Percentiles rank a stretch among this genome's conserved stretches.
Evolutionary conservation across 2,329 filamentous ascomycete species (phyloP).

Genomic region (Magnaporthales sp.): DNA sequence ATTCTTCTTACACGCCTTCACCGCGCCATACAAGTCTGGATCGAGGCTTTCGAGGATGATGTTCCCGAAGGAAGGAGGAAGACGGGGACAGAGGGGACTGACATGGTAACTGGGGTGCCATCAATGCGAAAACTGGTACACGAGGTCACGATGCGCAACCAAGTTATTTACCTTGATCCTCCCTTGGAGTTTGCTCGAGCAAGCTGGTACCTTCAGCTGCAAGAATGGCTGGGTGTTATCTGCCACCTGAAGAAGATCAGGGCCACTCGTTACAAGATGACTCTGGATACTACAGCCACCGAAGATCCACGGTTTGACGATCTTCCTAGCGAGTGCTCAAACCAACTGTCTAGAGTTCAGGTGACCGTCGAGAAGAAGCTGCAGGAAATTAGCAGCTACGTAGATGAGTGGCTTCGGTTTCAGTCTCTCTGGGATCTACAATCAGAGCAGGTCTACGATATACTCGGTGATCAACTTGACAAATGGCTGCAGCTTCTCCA

Average conservation of each 20-base stretch:
- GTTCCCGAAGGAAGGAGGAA: constrained; percentile 44
- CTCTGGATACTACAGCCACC: constrained; percentile 57
- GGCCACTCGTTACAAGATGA: constrained; percentile 90
- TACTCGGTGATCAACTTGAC: constrained; percentile 81
- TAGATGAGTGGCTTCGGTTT: constrained; percentile 98
- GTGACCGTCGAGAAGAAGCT: constrained; percentile 76
- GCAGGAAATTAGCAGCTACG: constrained; percentile 69
- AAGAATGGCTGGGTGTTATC: constrained; percentile 86
- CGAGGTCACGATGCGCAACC: constrained; percentile 95
- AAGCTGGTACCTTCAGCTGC: constrained; percentile 87
- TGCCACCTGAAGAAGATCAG: constrained; percentile 93
- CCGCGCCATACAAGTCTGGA: constrained; percentile 79
- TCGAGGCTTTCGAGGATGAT: constrained; percentile 68
- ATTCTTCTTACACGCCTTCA: constrained; percentile 77
- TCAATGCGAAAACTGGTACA: constrained; percentile 68
- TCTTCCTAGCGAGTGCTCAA: constrained; percentile 74
- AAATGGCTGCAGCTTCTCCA: constrained; percentile 94
- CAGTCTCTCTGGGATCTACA: constrained; percentile 98
- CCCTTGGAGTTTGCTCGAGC: constrained; percentile 86
- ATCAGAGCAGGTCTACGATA: constrained; percentile 88
- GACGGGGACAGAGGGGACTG: constrained; percentile 27
- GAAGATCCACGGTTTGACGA: constrained; percentile 70
- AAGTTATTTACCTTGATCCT: constrained; percentile 93
- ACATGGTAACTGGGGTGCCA: constrained; percentile 44
- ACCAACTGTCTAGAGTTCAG: constrained; percentile 73